Evolutionary conservation across 208 protist genomes (phyloP).

Genomic region (Lotmaria passim): DNA sequence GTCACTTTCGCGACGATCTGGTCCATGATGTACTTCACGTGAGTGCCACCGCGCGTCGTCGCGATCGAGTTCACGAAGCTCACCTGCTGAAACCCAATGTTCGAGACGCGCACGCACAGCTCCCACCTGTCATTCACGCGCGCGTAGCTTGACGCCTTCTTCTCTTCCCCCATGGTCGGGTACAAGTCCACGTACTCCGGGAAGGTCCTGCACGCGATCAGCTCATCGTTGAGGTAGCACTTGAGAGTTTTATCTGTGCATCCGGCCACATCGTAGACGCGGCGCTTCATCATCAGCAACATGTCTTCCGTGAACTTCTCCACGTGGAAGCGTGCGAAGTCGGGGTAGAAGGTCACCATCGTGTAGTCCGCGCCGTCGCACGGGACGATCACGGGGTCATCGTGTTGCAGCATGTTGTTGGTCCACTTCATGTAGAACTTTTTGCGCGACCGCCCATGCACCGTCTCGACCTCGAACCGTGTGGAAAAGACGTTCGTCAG

Average conservation of each 20-base stretch:
- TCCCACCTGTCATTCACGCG: constrained; percentile 97
- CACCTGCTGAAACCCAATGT: constrained; percentile 97
- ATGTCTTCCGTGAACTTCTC: constrained; percentile 96
- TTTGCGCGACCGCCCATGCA: constrained; percentile 88
- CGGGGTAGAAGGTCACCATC: constrained; percentile 99
- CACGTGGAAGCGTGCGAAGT: constrained; percentile 98
- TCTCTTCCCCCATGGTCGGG: constrained; percentile 90
- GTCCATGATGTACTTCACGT: constrained; percentile 98
- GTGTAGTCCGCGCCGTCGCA: constrained; percentile 95
- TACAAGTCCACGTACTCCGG: constrained; percentile 98
- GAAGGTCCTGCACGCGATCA: constrained; percentile 95
- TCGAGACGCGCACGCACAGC: constrained; percentile 94
- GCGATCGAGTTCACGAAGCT: constrained; percentile 99
- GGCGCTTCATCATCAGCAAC: constrained; percentile 95
- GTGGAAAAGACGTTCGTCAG: constrained; percentile 99
- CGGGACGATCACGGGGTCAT: constrained; percentile 89
- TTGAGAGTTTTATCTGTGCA: constrained; percentile 89
- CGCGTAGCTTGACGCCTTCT: constrained; percentile 72
- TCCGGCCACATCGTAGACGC: constrained; percentile 99
- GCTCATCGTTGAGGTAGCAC: constrained; percentile 97
- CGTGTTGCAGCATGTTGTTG: constrained; percentile 97
- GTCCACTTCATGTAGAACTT: constrained; percentile 97
- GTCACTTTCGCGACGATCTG: constrained; percentile 94
- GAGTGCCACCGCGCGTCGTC: constrained; percentile 98
- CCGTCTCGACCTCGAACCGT: constrained; percentile 97